Base-by-base conservation (phyloP, 495 filamentous ascomycete genomes). In the Patellaria atrata region DNA sequence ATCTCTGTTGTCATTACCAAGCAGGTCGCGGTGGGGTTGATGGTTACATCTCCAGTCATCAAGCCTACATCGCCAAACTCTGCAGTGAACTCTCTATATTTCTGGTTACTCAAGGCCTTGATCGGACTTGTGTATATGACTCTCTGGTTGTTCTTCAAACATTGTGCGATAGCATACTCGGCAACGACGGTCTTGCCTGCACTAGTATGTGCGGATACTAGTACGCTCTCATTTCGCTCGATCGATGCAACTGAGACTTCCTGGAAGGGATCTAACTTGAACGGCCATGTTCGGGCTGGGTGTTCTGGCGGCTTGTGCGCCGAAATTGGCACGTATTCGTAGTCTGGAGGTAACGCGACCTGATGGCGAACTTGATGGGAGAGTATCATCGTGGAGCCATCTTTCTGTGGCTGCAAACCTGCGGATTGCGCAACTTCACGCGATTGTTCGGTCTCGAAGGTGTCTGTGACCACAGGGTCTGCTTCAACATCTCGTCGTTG, bases 1-100 rank as follows among this genome's bases (percentile, higher is more conserved):
- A 97, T 97, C 55, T 97, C 89, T 5, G 89, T 97, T 3, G 89
- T 97, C 89, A 97, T 97, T 46, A 97, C 89, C 35, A 97, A 70
- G 58, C 89, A 96, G 24, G 84, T 93, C 26, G 89, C 89, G 2
- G 89, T 94, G 22, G 91, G 91, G 50, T 97, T 97, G 60, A 96
- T 97, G 18, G 89, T 97, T 38, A 91, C 91, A 69, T 97, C 89
- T 47, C 89, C 89, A 3, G 89, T 97, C 89, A 97, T 97, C 40
- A 97, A 64, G 22, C 89, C 89, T 37, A 94, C 89, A 56, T 97
- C 89, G 25, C 85, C 85, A 60, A 97, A 97, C 34, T 94, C 85
- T 22, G 79, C 84, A 23, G 71, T 70, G 56, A 97, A 97, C 56
- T 97, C 89, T 62, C 89, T 68, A 55, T 92, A 97, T 47, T 97